Evolutionary conservation across 179 eudicot genomes (phyloP).

Genomic region (Beta macrorhiza): DNA sequence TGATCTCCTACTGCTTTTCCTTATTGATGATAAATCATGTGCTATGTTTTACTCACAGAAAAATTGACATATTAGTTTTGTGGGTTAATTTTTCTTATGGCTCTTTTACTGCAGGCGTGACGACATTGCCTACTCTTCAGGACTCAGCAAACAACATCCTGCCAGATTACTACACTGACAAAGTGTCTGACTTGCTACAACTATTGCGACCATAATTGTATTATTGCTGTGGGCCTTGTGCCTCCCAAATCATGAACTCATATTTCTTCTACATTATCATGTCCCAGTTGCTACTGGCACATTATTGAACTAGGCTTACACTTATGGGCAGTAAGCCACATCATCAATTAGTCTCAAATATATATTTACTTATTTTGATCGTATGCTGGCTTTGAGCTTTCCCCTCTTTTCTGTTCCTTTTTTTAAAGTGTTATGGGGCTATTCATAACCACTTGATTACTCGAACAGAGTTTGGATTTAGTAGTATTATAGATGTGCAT

Average conservation of each 20-base stretch:
- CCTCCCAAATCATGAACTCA: constrained; percentile 4
- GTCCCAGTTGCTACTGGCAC: neutral
- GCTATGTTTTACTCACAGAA: neutral
- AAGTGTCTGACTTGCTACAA: constrained; percentile 50
- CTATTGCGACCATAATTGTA: constrained; percentile 25
- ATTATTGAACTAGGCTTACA: constrained; percentile 1
- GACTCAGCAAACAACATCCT: constrained; percentile 57
- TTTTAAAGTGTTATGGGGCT: neutral
- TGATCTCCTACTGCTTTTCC: neutral
- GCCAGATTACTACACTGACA: constrained; percentile 67
- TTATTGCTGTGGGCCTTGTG: neutral
- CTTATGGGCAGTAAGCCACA: neutral
- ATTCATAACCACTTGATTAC: neutral
- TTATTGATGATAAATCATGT: neutral
- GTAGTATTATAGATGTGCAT: too few relatives aligned
- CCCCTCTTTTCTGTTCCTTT: neutral
- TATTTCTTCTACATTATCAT: neutral
- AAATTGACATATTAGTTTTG: neutral
- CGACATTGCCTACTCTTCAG: constrained; percentile 50
- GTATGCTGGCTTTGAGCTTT: neutral
- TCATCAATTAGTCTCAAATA: neutral
- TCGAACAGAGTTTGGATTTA: too few relatives aligned
- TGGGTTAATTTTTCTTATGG: constrained; percentile 12
- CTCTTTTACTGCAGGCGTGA: constrained; percentile 61
- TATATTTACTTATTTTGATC: neutral